A percentile compares a stretch with the other conserved stretches of the same genome.
These are phyloP conservation scores for Graphiopsis chlorocephala DNA, from an alignment of 2,329 filamentous ascomycete species.

Conservation along the genomic window DNA sequence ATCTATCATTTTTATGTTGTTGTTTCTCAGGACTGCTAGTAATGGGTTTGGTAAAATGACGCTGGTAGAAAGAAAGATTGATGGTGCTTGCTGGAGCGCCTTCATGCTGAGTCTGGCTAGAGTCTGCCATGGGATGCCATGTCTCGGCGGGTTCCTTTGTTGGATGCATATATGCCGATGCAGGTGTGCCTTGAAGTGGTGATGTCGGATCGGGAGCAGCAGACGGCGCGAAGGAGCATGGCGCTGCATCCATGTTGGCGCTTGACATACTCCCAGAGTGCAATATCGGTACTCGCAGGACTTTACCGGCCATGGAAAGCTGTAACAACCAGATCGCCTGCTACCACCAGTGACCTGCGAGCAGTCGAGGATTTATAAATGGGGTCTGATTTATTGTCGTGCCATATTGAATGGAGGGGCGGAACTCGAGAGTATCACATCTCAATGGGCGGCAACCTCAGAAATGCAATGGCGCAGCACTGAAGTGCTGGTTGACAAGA, in stretches of 20 bases:
- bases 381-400: not conserved
- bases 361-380: not conserved
- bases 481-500: not conserved
- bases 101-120: not conserved
- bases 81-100: not conserved
- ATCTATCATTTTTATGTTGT: constrained; percentile 11
- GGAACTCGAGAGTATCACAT: not conserved
- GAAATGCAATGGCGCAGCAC: not conserved
- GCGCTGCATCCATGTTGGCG: not conserved
- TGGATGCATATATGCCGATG: not conserved
- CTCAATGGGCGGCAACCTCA: not conserved
- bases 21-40: constrained; percentile 20
- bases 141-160: not conserved
- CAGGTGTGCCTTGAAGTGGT: not conserved
- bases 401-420: not conserved
- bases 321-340: not conserved
- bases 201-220: not conserved
- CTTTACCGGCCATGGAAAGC: not conserved
- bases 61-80: constrained; percentile 25
- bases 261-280: not conserved
- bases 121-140: constrained; percentile 3
- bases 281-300: not conserved
- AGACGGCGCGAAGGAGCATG: not conserved
- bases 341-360: not conserved
- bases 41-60: constrained; percentile 25